Evolutionary conservation across 1,139 yeast genomes (phyloP).

Genomic region (Candida labiduridarum): DNA sequence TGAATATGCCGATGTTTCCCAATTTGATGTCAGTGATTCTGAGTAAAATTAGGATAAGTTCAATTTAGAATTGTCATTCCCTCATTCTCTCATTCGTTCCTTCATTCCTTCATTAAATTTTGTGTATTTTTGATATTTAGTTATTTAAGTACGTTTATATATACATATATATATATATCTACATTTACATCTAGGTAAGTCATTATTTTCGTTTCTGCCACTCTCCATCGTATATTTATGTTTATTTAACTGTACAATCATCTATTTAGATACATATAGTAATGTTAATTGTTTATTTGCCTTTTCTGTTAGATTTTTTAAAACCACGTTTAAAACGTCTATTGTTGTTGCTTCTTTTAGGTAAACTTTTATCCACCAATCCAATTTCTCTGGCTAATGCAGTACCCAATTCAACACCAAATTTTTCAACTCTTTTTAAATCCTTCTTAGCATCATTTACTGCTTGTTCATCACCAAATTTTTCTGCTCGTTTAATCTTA

Average conservation of each 20-base stretch:
- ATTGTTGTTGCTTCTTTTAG: conserved; percentile 19
- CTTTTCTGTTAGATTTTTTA: conserved; percentile 11
- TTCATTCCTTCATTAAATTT: not conserved
- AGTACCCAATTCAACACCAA: conserved; percentile 75
- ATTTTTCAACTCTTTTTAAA: conserved; percentile 74
- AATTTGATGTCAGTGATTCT: conserved; percentile 22
- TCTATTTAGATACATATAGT: not conserved
- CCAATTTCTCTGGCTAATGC: conserved; percentile 72
- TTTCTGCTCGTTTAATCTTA: conserved; percentile 72
- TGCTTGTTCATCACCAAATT: conserved; percentile 67
- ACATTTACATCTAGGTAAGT: not conserved
- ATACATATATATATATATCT: not conserved
- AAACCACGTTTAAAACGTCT: conserved; percentile 16
- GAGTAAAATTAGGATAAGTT: not conserved
- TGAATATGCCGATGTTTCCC: conserved; percentile 21
- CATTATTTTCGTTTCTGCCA: conserved; percentile 1
- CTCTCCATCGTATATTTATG: not conserved
- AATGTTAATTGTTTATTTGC: conserved; percentile 5
- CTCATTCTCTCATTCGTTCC: not conserved
- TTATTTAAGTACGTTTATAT: not conserved
- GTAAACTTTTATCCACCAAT: conserved; percentile 41
- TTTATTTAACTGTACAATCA: not conserved
- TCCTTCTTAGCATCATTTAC: conserved; percentile 59
- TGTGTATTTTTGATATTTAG: not conserved
- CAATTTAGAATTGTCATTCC: not conserved